phyloP scores from a whole-genome alignment of 306 rosid genomes.

The Cucumis melo region DNA sequence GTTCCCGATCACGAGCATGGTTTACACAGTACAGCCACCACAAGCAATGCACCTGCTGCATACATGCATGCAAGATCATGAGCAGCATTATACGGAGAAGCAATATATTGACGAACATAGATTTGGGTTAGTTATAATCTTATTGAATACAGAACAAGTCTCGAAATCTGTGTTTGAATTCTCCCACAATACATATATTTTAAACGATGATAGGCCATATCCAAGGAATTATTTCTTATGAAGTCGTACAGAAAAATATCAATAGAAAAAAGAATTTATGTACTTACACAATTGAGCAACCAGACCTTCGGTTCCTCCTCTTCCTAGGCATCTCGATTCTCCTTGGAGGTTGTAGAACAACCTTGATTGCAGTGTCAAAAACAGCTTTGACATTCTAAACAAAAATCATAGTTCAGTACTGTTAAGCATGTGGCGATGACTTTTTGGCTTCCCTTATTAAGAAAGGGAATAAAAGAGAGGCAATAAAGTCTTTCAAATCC shows the following conservation, averaged over 20 bases:
- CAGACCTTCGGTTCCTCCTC: constrained; percentile 58
- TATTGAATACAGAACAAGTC: no score
- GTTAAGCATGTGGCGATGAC: neutral
- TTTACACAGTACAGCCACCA: constrained; percentile 55
- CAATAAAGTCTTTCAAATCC: neutral
- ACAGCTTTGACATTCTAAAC: constrained; percentile 91
- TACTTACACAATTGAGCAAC: constrained; percentile 79
- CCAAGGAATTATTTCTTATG: neutral
- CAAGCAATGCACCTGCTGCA: constrained; percentile 56
- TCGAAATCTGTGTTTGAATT: neutral
- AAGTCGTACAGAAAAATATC: neutral
- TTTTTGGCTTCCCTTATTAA: neutral
- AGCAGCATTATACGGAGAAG: neutral
- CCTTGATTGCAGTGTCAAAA: constrained; percentile 93
- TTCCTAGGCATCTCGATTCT: constrained; percentile 65
- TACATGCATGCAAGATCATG: neutral
- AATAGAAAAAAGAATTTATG: neutral
- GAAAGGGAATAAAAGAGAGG: neutral
- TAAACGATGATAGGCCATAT: neutral
- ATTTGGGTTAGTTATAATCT: no score
- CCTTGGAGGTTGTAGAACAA: constrained; percentile 96
- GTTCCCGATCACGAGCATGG: neutral
- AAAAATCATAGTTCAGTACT: constrained; percentile 11
- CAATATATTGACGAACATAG: no score
- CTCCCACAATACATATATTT: neutral